These are phyloP conservation scores for Tricholoma matsutake DNA, from an alignment of 768 basidiomycete species.

Conservation along the genomic window DNA sequence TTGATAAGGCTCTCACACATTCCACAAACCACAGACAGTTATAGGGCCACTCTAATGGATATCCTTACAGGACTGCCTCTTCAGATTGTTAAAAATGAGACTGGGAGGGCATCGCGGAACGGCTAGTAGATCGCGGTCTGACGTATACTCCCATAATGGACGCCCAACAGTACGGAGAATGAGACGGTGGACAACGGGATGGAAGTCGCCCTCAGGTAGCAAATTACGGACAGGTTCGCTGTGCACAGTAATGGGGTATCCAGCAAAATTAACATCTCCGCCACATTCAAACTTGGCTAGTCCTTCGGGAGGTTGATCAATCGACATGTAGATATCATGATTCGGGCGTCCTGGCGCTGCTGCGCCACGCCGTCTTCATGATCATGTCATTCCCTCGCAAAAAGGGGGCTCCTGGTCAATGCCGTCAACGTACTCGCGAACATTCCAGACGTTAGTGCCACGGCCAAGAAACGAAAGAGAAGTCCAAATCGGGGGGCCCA, in stretches of 20 bases:
- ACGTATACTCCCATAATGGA: slow-evolving; percentile 17
- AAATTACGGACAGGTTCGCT: neutral
- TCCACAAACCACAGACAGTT: no score
- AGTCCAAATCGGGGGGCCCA: no score
- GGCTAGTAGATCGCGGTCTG: slow-evolving; percentile 14
- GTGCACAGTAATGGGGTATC: neutral
- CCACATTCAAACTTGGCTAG: slow-evolving; percentile 17
- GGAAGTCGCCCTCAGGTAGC: neutral
- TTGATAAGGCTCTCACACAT: no score
- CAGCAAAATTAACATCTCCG: slow-evolving; percentile 1
- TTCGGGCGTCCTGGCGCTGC: no score
- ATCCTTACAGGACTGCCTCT: no score
- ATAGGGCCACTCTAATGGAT: no score
- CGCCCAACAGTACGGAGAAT: slow-evolving; percentile 14
- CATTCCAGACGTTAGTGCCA: no score
- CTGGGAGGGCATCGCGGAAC: slow-evolving; percentile 16
- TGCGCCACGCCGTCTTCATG: no score
- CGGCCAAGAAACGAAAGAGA: no score
- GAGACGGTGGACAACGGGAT: slow-evolving; percentile 5
- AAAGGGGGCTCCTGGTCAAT: neutral
- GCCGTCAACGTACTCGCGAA: no score
- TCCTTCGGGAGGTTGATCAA: slow-evolving; percentile 1
- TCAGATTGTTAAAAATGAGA: no score
- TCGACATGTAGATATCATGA: neutral
- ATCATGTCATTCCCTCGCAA: slow-evolving; percentile 2